Evolutionary conservation across 2,329 filamentous ascomycete species (phyloP).

Genomic region (Tolypocladium inflatum): DNA sequence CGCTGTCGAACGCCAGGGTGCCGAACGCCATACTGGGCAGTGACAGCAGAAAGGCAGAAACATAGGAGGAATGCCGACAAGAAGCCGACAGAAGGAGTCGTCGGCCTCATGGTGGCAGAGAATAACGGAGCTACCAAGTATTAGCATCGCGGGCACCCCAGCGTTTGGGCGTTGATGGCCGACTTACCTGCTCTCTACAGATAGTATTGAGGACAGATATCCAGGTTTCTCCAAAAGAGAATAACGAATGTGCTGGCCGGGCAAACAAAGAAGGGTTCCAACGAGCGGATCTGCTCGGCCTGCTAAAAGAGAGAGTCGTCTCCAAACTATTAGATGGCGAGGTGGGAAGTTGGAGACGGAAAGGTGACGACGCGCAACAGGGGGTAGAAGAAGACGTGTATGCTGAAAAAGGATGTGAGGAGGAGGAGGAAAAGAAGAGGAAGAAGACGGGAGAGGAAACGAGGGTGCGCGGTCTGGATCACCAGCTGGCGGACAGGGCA

Average conservation of each 20-base stretch:
- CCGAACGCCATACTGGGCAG: neutral
- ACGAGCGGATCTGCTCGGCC: neutral
- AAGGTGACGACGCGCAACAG: neutral
- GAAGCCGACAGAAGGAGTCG: conserved; percentile 19
- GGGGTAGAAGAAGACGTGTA: neutral
- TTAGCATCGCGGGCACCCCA: neutral
- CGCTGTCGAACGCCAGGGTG: neutral
- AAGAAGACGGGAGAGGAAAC: neutral
- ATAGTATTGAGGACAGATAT: neutral
- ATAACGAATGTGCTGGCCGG: neutral
- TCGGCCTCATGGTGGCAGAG: conserved; percentile 26
- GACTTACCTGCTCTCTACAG: conserved; percentile 2
- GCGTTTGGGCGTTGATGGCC: neutral
- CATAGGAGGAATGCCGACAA: conserved; percentile 19
- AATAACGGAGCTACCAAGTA: neutral
- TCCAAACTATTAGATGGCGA: neutral
- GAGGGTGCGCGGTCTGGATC: neutral
- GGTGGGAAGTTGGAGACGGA: neutral
- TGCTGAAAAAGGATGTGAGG: neutral
- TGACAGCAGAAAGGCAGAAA: conserved; percentile 3
- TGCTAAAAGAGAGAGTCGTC: neutral
- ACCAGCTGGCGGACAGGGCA: neutral
- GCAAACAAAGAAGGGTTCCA: neutral
- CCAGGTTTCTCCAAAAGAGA: neutral
- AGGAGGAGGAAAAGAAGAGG: neutral